A percentile compares a stretch with the other conserved stretches of the same genome.
phyloP scores from a whole-genome alignment of 805 yeast genomes.

The Metschnikowia bowlesiae region DNA sequence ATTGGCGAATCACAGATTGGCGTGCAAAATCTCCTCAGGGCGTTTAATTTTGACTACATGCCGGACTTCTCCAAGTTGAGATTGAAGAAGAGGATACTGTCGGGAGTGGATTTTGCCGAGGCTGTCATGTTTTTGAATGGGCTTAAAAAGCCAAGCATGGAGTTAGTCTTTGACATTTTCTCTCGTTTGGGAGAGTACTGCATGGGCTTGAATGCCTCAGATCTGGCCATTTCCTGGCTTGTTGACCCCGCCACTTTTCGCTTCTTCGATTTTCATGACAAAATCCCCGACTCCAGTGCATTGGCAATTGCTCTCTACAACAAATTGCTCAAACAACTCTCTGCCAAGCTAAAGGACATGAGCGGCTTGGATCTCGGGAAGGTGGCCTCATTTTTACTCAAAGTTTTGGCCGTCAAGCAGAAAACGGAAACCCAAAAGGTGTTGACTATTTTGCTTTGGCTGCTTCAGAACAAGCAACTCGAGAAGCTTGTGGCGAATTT shows the following conservation, averaged over 20 bases:
- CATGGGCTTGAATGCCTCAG: constrained; percentile 12
- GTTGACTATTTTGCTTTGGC: constrained; percentile 23
- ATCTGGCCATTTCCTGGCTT: constrained; percentile 1
- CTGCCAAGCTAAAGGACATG: neutral
- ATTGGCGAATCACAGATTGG: constrained; percentile 54
- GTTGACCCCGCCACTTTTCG: neutral
- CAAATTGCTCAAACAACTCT: constrained; percentile 33
- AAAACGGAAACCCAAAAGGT: constrained; percentile 15
- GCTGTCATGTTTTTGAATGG: constrained; percentile 36
- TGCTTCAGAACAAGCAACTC: constrained; percentile 21
- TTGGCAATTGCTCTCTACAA: constrained; percentile 29
- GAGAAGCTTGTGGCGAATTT: constrained; percentile 5
- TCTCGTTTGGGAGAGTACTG: constrained; percentile 42
- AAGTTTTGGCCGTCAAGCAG: neutral
- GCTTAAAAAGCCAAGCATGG: neutral
- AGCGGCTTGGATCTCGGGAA: neutral
- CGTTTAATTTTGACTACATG: constrained; percentile 3
- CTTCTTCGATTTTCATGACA: neutral
- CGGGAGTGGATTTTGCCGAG: constrained; percentile 47
- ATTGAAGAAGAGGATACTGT: constrained; percentile 15
- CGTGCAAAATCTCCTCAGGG: constrained; percentile 14
- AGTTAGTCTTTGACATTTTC: constrained; percentile 27
- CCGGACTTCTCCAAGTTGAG: constrained; percentile 3
- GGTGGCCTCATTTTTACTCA: neutral
- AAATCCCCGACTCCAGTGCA: constrained; percentile 18